A percentile compares a stretch with the other conserved stretches of the same genome.
Evolutionary conservation across 2,329 filamentous ascomycete species (phyloP).

Genomic region (Coniella lustricola): DNA sequence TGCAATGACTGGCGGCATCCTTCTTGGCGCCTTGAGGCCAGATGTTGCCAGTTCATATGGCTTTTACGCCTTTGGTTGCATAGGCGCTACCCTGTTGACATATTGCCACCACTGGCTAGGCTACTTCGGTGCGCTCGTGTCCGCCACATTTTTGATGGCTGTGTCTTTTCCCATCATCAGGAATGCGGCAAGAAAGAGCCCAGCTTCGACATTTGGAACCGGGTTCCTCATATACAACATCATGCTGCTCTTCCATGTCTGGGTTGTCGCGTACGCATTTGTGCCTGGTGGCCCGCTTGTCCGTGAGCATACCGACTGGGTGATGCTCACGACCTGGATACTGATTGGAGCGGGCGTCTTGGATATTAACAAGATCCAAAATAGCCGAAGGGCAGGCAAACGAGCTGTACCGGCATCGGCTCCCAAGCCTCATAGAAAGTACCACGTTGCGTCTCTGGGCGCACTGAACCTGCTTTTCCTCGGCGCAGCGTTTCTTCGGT

Average conservation of each 20-base stretch:
- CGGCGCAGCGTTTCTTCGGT: conserved; percentile 77
- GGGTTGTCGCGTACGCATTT: conserved; percentile 97
- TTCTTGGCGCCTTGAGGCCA: conserved; percentile 69
- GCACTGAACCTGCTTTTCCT: conserved; percentile 74
- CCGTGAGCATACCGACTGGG: conserved; percentile 90
- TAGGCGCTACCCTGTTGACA: conserved; percentile 74
- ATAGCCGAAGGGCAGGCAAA: conserved; percentile 32
- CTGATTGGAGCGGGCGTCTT: conserved; percentile 80
- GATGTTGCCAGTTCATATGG: conserved; percentile 69
- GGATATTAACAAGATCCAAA: conserved; percentile 51
- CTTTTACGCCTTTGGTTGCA: conserved; percentile 67
- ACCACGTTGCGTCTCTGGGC: conserved; percentile 53
- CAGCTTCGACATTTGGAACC: conserved; percentile 74
- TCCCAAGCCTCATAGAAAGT: conserved; percentile 40
- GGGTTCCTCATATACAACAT: conserved; percentile 91
- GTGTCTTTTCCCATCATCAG: conserved; percentile 67
- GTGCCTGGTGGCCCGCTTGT: conserved; percentile 90
- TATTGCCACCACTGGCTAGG: conserved; percentile 76
- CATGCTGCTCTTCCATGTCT: conserved; percentile 93
- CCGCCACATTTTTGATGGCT: conserved; percentile 77
- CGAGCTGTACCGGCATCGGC: conserved; percentile 18
- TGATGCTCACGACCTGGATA: conserved; percentile 83
- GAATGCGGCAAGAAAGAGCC: conserved; percentile 69
- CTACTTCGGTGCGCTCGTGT: conserved; percentile 72
- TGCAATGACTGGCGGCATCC: conserved; percentile 76